A percentile compares a stretch with the other conserved stretches of the same genome.
These are phyloP conservation scores for Hemisphaericaspora xylanilytica DNA, from an alignment of 1,139 yeast species.

Conservation along the genomic window DNA sequence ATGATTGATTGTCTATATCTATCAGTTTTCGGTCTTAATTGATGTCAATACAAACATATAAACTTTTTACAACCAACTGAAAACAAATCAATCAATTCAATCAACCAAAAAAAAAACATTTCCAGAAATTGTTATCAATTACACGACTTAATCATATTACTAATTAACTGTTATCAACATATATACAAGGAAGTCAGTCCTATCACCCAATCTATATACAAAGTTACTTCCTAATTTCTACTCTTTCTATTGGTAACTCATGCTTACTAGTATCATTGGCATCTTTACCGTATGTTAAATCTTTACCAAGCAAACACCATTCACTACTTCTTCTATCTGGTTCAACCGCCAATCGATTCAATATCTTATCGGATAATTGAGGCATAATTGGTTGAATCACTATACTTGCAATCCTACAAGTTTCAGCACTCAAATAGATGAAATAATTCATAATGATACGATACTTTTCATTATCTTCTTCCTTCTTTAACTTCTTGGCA, in stretches of 20 bases:
- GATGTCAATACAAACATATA: too few species aligned
- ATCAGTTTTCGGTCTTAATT: too few species aligned
- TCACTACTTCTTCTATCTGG: conserved; percentile 35
- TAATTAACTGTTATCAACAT: too few species aligned
- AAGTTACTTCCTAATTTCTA: conserved; percentile 19
- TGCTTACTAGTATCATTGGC: conserved; percentile 25
- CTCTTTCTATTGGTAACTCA: conserved; percentile 25
- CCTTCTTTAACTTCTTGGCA: conserved; percentile 25
- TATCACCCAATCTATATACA: background rate
- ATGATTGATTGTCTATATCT: too few species aligned
- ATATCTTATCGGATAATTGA: conserved; percentile 49
- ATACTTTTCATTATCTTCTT: conserved; percentile 25
- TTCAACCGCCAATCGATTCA: conserved; percentile 62
- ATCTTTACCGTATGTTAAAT: conserved; percentile 44
- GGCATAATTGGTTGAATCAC: conserved; percentile 76
- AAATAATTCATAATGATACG: conserved; percentile 45
- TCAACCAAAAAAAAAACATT: too few species aligned
- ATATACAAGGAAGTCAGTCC: too few species aligned
- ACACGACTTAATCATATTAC: too few species aligned
- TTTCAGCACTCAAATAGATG: conserved; percentile 67
- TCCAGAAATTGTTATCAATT: too few species aligned
- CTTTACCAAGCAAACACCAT: conserved; percentile 45
- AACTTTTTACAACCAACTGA: too few species aligned
- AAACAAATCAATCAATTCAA: too few species aligned
- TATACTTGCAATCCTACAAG: conserved; percentile 65